Evolutionary conservation across 1,284 basidiomycete genomes (phyloP), one percentile per base, ranked within the genome.

Genomic region (Ustilago trichophora): DNA sequence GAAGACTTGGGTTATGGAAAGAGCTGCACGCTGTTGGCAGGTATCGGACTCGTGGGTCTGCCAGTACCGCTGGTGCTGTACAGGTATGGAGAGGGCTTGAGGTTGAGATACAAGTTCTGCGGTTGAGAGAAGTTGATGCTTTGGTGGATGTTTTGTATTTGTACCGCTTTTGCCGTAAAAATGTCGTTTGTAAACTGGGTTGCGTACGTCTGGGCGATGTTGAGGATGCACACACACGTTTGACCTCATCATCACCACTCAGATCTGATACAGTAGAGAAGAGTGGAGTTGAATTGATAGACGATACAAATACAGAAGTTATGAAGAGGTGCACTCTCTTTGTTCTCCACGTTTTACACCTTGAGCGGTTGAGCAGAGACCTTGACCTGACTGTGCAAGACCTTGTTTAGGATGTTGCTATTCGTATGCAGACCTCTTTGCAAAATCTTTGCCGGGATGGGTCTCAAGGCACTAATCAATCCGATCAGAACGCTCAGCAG

Each of bases 401-500:
- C 63, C 32, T 35, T 50, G 0, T 25, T 34, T 16, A 60, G 37
- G 11, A 60, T 35, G 8, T 29, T 8, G 15, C 34, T 27, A 19
- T 64, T 36, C 13, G 24, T 36, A 7, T 46, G n/a, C 18, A 29
- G 18, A 1, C 26, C 6, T 6, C 13, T 24, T 3, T 26, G 10
- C 27, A 66, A 46, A 7, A 64, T 44, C 19, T 34, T 34, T 4
- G 19, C 19, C 2, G 66, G 52, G 27, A 64, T 58, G 11, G 55
- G 59, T 8, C 66, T 37, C 50, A 70, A 35, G 11, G 56, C 42
- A 2, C 50, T 52, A 9, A 65, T 13, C 43, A 65, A 21, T 5
- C 29, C 67, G 12, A 62, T 21, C 4, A 70, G 43, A 8, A 65
- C 52, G 0, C 41, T 47, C n/a, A 99, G 83, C 13, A 98, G 84